Conservation (phyloP, 345 rosid genomes). For the Melastoma malabathricum region DNA sequence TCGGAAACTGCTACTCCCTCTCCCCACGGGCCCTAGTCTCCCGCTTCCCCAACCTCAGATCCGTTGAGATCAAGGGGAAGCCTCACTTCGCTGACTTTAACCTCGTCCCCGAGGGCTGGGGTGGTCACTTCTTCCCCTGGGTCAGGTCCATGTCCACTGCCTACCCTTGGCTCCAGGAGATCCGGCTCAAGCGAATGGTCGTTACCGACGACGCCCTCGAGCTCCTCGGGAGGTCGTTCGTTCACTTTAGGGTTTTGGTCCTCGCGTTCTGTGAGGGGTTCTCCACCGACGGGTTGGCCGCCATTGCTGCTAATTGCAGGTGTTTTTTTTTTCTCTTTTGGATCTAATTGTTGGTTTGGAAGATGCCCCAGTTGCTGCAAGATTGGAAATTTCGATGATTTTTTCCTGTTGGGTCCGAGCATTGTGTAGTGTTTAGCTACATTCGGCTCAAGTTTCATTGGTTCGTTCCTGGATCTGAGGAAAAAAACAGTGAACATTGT, state of each 20-base stretch:
- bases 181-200: slow-evolving; percentile 83
- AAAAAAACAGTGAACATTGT: no score
- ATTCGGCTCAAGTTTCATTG: no score
- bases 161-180: slow-evolving; percentile 60
- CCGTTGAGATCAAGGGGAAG: slow-evolving; percentile 80
- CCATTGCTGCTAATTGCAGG: slow-evolving; percentile 94
- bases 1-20: slow-evolving; percentile 87
- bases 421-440: no score
- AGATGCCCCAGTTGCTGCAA: no score
- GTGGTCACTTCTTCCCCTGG: slow-evolving; percentile 80
- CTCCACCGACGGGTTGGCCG: slow-evolving; percentile 81
- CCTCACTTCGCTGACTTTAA: slow-evolving; percentile 94
- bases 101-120: slow-evolving; percentile 92
- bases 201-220: slow-evolving; percentile 71
- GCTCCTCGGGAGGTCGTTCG: slow-evolving; percentile 59
- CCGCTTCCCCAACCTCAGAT: slow-evolving; percentile 72
- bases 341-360: no score
- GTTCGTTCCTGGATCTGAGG: no score
- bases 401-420: no score
- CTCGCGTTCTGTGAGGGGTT: slow-evolving; percentile 82
- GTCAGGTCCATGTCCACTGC: slow-evolving; percentile 37
- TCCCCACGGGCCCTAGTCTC: slow-evolving; percentile 39
- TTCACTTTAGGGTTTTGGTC: slow-evolving; percentile 60
- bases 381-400: no score
- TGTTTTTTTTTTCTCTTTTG: slow-evolving; percentile 5